These are phyloP conservation scores for Sporothrix pseudoabietina DNA, from an alignment of 2,329 filamentous ascomycete species.

Conservation along the genomic window DNA sequence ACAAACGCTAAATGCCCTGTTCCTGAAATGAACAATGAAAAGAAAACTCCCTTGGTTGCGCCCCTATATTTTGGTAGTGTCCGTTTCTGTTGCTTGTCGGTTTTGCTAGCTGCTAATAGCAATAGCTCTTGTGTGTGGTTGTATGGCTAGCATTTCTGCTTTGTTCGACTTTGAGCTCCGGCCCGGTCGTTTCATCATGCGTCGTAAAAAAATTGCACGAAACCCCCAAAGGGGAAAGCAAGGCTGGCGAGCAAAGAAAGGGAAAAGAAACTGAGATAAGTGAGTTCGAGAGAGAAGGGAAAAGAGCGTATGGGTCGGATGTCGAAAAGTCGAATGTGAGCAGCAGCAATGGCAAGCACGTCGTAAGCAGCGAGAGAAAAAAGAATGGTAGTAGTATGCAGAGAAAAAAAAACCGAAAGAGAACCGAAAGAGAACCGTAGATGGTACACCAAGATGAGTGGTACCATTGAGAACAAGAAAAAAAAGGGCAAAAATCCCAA, in stretches of 20 bases:
- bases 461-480: conserved; percentile 7
- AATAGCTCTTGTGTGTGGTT: background rate
- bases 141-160: background rate
- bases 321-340: background rate
- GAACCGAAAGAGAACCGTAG: background rate
- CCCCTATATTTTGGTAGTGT: conserved; percentile 16
- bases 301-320: background rate
- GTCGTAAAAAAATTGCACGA: background rate
- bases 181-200: conserved; percentile 21
- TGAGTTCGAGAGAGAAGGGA: background rate
- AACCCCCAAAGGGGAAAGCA: background rate
- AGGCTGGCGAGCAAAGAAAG: background rate
- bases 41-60: background rate
- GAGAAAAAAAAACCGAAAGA: conserved; percentile 1
- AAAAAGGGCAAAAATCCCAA: background rate
- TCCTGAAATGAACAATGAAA: conserved; percentile 9
- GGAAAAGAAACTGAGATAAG: background rate
- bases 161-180: background rate
- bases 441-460: conserved; percentile 1
- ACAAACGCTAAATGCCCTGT: conserved; percentile 8
- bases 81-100: conserved; percentile 1
- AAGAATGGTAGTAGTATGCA: conserved; percentile 13
- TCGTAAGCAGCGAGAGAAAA: conserved; percentile 10
- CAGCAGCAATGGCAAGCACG: conserved; percentile 12
- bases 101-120: background rate